A percentile compares a stretch with the other conserved stretches of the same genome.
Conservation (phyloP, 768 basidiomycete genomes). For the Omphalotus guepiniiformis region DNA sequence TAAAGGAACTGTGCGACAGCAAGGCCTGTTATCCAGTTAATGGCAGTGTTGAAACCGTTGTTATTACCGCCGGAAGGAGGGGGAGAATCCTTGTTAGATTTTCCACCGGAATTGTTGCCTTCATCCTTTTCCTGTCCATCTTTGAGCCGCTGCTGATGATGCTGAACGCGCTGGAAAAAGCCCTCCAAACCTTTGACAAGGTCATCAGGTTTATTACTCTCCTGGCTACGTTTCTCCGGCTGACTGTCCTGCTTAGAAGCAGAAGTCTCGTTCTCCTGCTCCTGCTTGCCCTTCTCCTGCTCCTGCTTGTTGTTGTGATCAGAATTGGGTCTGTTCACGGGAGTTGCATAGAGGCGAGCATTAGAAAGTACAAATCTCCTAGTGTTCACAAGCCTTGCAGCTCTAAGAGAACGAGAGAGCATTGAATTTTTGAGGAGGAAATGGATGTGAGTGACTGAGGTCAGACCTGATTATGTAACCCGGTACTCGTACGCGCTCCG, state of each 20-base stretch:
- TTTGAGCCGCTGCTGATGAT: constrained; percentile 31
- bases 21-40: constrained; percentile 50
- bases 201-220: constrained; percentile 24
- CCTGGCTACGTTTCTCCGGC: constrained; percentile 12
- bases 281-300: constrained; percentile 27
- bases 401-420: constrained; percentile 63
- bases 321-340: constrained; percentile 30
- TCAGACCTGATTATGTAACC: neutral
- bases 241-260: constrained; percentile 2
- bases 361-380: constrained; percentile 32
- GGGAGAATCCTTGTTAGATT: constrained; percentile 41
- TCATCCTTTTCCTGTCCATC: constrained; percentile 26
- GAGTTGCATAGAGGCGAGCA: constrained; percentile 46
- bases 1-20: constrained; percentile 65
- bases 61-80: constrained; percentile 39
- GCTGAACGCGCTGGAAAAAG: constrained; percentile 68
- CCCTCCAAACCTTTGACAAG: constrained; percentile 70
- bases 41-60: constrained; percentile 52
- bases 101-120: constrained; percentile 20
- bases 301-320: constrained; percentile 24
- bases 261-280: constrained; percentile 24
- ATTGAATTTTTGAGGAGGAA: constrained; percentile 33
- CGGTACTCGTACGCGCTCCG: too few species aligned
- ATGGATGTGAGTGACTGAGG: constrained; percentile 7
- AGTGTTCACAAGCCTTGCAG: constrained; percentile 39